Evolutionary conservation across 768 basidiomycete genomes (phyloP).

Genomic region (Boletus edulis): DNA sequence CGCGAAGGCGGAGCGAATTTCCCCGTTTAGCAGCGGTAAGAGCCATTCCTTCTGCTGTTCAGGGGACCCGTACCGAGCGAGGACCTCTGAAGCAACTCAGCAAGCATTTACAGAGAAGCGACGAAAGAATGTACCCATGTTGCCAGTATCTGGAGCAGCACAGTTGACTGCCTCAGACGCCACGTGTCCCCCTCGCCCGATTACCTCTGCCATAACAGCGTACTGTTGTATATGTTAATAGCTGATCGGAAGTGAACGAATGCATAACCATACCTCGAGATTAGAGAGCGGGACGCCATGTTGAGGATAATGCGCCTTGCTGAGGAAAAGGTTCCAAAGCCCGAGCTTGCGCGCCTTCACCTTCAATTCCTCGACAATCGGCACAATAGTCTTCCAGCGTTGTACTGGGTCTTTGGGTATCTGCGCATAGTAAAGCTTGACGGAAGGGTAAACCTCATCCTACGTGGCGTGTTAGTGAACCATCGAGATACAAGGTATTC

Average conservation of each 20-base stretch:
- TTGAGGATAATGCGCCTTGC: constrained; percentile 89
- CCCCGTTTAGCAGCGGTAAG: constrained; percentile 80
- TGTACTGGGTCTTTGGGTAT: constrained; percentile 68
- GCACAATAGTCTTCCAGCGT: constrained; percentile 85
- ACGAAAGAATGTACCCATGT: constrained; percentile 68
- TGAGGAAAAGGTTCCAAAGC: constrained; percentile 96
- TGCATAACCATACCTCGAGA: constrained; percentile 64
- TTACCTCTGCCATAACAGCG: constrained; percentile 94
- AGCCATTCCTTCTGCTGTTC: constrained; percentile 94
- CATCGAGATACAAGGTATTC: background rate
- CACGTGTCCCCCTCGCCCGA: constrained; percentile 79
- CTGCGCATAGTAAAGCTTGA: constrained; percentile 75
- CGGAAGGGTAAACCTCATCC: constrained; percentile 87
- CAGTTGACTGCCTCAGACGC: constrained; percentile 91
- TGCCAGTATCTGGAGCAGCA: constrained; percentile 95
- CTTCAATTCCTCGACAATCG: constrained; percentile 83
- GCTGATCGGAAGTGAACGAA: background rate
- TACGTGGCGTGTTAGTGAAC: constrained; percentile 28
- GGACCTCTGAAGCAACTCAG: constrained; percentile 66
- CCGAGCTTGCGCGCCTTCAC: constrained; percentile 83
- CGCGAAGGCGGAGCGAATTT: constrained; percentile 91
- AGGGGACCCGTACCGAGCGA: constrained; percentile 89
- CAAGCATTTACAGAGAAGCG: background rate
- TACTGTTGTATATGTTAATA: constrained; percentile 52
- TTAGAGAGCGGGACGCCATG: constrained; percentile 89